Evolutionary conservation across 1,139 yeast species (phyloP), one percentile per base, ranked within the genome.

Genomic region (Candida buenavistaensis): DNA sequence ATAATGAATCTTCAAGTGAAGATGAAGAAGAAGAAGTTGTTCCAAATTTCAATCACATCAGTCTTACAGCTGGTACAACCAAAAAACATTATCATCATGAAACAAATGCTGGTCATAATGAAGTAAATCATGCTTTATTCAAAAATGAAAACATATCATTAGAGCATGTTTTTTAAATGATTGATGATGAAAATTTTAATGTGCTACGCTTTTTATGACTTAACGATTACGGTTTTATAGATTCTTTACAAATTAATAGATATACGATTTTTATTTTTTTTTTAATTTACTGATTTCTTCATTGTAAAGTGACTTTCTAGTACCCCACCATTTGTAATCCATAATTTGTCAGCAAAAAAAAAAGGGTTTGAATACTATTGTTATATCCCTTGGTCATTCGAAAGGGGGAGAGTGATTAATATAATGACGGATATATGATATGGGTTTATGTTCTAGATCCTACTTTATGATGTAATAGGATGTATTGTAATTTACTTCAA

Each of bases 1-100:
- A 47, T 7, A 28, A 22, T 15, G 14, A 3, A 14, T 28, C 31
- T 14, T 28, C 31, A 28, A 26, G 28, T 19, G 44, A 36, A 21
- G 52, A 46, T 19, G 51, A 46, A 13, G 51, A 45, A 8, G 47
- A 36, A 7, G 36, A 36, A n/a, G 50, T 39, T 27, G 49, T 17
- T 17, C 5, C 19, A 17, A 17, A 26, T 7, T 14, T 15, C 10
- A 25, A 12, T 14, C 26, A 23, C 15, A 9, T 27, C 10, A 25
- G 21, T 23, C 8, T 13, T 24, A 13, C 25, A 16, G 13, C 31
- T 23, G 20, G 22, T 22, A 28, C 22, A 14, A 5, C n/a, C n/a
- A 22, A 14, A 28, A 22, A 33, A 23, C 30, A 29, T 13, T 21
- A 27, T 17, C 28, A 26, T 11, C 32, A 32, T 9, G 21, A 15